These are phyloP conservation scores for Rhodotorula graminis DNA, from an alignment of 768 basidiomycete species.

Conservation along the genomic window DNA sequence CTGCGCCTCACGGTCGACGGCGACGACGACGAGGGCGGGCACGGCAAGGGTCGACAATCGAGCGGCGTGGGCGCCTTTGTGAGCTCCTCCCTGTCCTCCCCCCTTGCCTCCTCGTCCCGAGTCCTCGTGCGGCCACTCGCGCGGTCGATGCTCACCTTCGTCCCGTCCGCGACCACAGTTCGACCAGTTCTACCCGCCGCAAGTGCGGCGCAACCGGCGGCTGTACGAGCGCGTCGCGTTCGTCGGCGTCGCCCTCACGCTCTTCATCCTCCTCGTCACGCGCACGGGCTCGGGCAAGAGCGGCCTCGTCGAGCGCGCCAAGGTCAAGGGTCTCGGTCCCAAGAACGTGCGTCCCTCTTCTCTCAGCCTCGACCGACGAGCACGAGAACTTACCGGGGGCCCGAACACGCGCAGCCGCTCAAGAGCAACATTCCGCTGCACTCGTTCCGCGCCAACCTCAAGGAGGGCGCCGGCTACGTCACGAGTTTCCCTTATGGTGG, in stretches of 20 bases:
- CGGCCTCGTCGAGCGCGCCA: conserved; percentile 16
- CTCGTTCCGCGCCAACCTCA: conserved; percentile 30
- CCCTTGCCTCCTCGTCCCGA: not conserved
- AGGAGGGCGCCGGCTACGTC: conserved; percentile 23
- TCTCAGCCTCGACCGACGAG: too few species aligned
- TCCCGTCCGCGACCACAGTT: conserved; percentile 4
- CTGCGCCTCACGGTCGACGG: not conserved
- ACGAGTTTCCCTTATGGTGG: conserved; percentile 35
- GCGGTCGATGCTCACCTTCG: too few species aligned
- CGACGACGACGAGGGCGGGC: conserved; percentile 3
- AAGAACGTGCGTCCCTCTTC: conserved; percentile 1
- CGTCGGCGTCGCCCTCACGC: not conserved
- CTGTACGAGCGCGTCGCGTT: conserved; percentile 14
- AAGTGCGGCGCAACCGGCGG: conserved; percentile 19
- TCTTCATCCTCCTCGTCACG: conserved; percentile 10
- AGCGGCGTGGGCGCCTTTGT: conserved; percentile 17
- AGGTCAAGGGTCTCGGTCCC: conserved; percentile 14
- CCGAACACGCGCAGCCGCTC: conserved; percentile 25
- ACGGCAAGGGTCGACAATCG: not conserved
- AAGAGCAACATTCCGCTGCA: conserved; percentile 27
- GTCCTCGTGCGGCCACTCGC: too few species aligned
- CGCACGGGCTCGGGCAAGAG: not conserved
- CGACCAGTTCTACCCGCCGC: conserved; percentile 23
- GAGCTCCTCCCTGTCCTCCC: not conserved
- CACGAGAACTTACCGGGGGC: too few species aligned